A percentile compares a stretch with the other conserved stretches of the same genome.
Evolutionary conservation across 208 protist species (phyloP).

Genomic region (Angomonas ambiguus): DNA sequence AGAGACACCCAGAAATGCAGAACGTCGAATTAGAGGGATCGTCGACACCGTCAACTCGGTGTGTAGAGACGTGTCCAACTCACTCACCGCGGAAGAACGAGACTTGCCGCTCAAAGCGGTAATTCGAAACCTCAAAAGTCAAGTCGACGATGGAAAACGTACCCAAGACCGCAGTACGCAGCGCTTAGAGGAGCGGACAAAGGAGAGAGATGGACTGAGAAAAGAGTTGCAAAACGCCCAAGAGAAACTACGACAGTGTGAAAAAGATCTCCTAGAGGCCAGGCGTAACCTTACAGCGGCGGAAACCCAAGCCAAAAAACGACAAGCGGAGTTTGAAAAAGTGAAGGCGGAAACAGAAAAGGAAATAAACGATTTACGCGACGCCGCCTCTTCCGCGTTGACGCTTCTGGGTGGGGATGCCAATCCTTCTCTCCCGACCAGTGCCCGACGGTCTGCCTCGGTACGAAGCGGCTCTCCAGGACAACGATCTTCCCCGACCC

Average conservation of each 20-base stretch:
- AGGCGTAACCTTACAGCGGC: not conserved
- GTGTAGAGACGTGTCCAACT: not conserved
- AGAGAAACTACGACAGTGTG: not conserved
- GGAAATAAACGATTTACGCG: conserved; percentile 2
- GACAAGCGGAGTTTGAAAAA: not conserved
- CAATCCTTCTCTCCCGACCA: not conserved
- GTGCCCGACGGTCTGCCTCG: not conserved
- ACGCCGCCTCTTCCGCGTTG: not conserved
- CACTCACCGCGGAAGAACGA: not conserved
- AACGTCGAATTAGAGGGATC: not conserved
- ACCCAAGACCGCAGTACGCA: not conserved
- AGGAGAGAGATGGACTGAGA: not conserved
- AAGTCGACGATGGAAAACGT: conserved; percentile 4
- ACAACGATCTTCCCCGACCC: not conserved
- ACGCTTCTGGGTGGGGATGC: not conserved
- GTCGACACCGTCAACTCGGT: conserved; percentile 2
- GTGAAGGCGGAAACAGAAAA: not conserved
- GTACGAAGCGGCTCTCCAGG: not conserved
- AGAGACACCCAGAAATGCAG: not conserved
- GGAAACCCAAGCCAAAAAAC: not conserved
- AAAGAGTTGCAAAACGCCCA: conserved; percentile 4
- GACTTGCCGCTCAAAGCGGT: not conserved
- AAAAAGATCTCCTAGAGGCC: conserved; percentile 3
- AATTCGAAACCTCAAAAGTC: not conserved
- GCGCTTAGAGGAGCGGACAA: conserved; percentile 12